Conservation (phyloP, 257 asterid species). For the Solanum sejunctum region DNA sequence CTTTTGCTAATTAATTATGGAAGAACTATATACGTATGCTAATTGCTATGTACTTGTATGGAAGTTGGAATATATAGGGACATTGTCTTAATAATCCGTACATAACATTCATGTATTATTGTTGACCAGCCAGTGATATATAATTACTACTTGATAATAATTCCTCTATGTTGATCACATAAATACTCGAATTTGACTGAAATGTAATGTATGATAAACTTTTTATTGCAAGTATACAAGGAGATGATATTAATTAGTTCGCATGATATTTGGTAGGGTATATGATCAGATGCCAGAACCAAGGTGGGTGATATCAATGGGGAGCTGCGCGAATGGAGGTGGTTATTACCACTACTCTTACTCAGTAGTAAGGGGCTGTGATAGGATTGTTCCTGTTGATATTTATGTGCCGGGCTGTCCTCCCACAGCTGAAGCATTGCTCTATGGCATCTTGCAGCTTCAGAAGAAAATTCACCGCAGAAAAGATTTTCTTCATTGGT, state of each 20-base stretch:
- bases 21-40: no score
- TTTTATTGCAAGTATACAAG: neutral
- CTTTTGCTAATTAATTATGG: no score
- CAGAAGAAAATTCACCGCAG: slow-evolving; percentile 93
- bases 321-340: slow-evolving; percentile 97
- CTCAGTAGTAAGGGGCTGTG: slow-evolving; percentile 87
- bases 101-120: no score
- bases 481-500: slow-evolving; percentile 89
- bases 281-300: slow-evolving; percentile 99
- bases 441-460: slow-evolving; percentile 76
- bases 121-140: no score
- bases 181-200: no score
- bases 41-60: no score
- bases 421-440: slow-evolving; percentile 96
- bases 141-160: no score
- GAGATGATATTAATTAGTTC: no score
- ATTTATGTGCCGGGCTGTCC: slow-evolving; percentile 95
- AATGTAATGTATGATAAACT: no score
- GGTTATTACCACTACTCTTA: slow-evolving; percentile 89
- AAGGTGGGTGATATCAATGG: slow-evolving; percentile 97
- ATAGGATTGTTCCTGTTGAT: slow-evolving; percentile 88
- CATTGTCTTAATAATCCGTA: no score
- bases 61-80: no score
- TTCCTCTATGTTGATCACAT: no score
- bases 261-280: slow-evolving; percentile 34